These are phyloP conservation scores for Xylaria nigripes DNA, from an alignment of 495 filamentous ascomycete species.

Conservation along the genomic window DNA sequence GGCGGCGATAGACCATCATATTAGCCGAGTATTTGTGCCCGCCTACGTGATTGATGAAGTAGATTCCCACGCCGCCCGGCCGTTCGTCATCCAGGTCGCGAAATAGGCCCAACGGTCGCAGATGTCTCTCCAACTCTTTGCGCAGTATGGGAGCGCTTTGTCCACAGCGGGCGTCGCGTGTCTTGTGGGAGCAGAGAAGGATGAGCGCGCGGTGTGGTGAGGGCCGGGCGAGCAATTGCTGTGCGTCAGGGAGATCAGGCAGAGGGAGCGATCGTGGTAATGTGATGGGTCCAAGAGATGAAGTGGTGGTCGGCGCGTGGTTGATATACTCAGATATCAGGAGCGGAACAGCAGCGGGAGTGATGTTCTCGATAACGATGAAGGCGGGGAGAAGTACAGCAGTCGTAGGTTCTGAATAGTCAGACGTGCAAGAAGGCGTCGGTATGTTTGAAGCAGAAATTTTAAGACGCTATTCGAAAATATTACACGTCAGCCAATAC, in stretches of 20 bases:
- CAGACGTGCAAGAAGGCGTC: constrained; percentile 51
- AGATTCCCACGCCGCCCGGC: constrained; percentile 84
- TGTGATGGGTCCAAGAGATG: constrained; percentile 47
- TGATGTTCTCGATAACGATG: constrained; percentile 77
- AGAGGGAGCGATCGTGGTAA: constrained; percentile 43
- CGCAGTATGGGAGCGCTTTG: constrained; percentile 81
- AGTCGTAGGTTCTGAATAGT: constrained; percentile 61
- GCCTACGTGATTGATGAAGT: constrained; percentile 93
- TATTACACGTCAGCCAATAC: not conserved
- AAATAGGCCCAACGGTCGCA: constrained; percentile 74
- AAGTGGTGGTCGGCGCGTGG: constrained; percentile 62
- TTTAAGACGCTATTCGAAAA: constrained; percentile 59
- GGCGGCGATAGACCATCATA: constrained; percentile 75
- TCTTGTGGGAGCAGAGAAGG: constrained; percentile 86
- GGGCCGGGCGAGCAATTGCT: constrained; percentile 55
- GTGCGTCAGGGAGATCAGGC: constrained; percentile 42
- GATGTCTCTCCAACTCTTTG: constrained; percentile 81
- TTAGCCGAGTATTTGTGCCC: constrained; percentile 94
- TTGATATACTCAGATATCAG: constrained; percentile 68
- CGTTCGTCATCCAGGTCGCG: constrained; percentile 81
- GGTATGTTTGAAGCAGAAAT: constrained; percentile 92
- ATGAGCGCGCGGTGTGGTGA: constrained; percentile 79
- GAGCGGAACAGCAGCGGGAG: constrained; percentile 60
- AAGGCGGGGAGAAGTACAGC: constrained; percentile 86
- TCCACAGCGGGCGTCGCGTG: constrained; percentile 89